Conservation (phyloP, 129 eudicot genomes). For the Artemisia argyi region DNA sequence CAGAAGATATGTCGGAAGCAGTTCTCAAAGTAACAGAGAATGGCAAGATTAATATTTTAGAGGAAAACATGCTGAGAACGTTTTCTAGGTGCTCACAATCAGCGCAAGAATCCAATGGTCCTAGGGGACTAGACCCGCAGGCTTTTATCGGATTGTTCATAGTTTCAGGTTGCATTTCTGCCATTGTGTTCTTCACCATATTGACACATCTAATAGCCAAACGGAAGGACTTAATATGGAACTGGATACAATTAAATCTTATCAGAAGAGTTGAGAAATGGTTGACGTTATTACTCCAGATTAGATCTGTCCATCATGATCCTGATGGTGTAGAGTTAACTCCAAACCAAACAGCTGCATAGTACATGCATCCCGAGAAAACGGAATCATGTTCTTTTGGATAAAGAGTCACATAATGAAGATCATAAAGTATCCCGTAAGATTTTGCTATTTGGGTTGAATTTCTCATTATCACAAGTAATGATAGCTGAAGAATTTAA, state of each 20-base stretch:
- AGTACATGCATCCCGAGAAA: not conserved
- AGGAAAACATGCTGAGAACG: slow-evolving; percentile 31
- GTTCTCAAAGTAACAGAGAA: slow-evolving; percentile 47
- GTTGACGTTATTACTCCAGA: slow-evolving; percentile 25
- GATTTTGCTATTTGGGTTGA: no score
- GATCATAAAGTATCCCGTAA: no score
- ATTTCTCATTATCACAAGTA: no score
- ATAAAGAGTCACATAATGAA: no score
- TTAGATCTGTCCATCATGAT: slow-evolving; percentile 2
- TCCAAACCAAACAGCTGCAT: not conserved
- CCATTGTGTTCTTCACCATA: slow-evolving; percentile 30
- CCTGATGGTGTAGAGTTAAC: slow-evolving; percentile 7
- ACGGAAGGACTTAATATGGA: not conserved
- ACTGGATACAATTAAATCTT: slow-evolving; percentile 6
- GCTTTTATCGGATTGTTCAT: slow-evolving; percentile 37
- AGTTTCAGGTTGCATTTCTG: slow-evolving; percentile 37
- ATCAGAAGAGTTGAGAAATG: slow-evolving; percentile 21
- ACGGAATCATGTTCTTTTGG: no score
- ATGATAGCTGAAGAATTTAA: no score
- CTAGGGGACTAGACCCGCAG: slow-evolving; percentile 22
- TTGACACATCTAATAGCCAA: slow-evolving; percentile 19
- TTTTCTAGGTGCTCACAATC: slow-evolving; percentile 32
- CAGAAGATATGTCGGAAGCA: slow-evolving; percentile 56
- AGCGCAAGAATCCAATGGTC: slow-evolving; percentile 11
- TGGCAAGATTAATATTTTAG: slow-evolving; percentile 43